A percentile compares a stretch with the other conserved stretches of the same genome.
phyloP scores from a whole-genome alignment of 345 rosid genomes.

The Boechera stricta region DNA sequence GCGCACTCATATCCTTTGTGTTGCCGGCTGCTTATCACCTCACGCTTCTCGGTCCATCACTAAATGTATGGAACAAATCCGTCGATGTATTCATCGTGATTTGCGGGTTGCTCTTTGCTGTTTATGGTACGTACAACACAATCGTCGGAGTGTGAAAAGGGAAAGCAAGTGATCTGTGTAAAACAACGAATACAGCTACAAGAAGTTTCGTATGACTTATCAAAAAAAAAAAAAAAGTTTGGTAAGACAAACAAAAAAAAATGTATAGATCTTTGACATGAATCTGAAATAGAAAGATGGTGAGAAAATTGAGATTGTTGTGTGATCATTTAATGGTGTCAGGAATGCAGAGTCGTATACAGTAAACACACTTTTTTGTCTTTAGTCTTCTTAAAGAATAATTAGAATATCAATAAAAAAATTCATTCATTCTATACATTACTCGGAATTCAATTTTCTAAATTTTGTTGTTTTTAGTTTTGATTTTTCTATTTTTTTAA shows the following conservation, averaged over 20 bases:
- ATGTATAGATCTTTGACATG: constrained; percentile 22
- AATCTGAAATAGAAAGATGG: not conserved
- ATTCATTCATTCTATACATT: too few species aligned
- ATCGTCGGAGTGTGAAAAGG: constrained; percentile 53
- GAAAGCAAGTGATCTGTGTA: not conserved
- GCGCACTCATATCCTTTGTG: constrained; percentile 82
- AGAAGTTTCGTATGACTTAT: not conserved
- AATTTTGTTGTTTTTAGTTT: too few species aligned
- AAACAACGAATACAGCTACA: not conserved
- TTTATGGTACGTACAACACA: constrained; percentile 71
- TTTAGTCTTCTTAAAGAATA: too few species aligned
- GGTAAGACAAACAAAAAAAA: not conserved
- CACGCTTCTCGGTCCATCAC: constrained; percentile 63
- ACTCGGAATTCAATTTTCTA: too few species aligned
- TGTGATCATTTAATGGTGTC: constrained; percentile 22
- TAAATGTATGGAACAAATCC: constrained; percentile 62
- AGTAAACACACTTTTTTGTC: too few species aligned
- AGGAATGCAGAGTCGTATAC: too few species aligned
- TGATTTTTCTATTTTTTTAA: too few species aligned
- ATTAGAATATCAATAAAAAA: too few species aligned
- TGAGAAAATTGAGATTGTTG: constrained; percentile 28
- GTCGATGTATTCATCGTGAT: constrained; percentile 64
- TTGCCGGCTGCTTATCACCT: constrained; percentile 84
- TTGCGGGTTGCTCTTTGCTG: constrained; percentile 72
- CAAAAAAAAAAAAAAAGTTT: not conserved